A percentile compares a stretch with the other conserved stretches of the same genome.
Evolutionary conservation across 2,329 filamentous ascomycete genomes (phyloP).

Genomic region (Alternaria ethzedia): DNA sequence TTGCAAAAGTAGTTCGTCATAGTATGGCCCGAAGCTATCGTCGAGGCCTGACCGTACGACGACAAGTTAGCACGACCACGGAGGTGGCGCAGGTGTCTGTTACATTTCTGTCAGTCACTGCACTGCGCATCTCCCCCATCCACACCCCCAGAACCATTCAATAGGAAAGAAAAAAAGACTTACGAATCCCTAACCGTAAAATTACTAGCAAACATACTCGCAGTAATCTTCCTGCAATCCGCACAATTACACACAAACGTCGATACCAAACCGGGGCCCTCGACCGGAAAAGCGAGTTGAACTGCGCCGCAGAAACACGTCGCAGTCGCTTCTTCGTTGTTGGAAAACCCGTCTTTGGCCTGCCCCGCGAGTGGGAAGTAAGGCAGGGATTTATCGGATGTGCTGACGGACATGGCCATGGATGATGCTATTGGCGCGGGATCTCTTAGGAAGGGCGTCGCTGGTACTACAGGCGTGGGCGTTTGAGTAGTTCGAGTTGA

Average conservation of each 20-base stretch:
- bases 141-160: background rate
- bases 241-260: slow-evolving; percentile 66
- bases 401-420: slow-evolving; percentile 2
- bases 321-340: slow-evolving; percentile 30
- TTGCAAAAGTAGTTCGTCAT: slow-evolving; percentile 70
- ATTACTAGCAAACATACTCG: slow-evolving; percentile 65
- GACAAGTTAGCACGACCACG: slow-evolving; percentile 60
- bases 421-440: background rate
- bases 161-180: background rate
- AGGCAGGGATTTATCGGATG: slow-evolving; percentile 3
- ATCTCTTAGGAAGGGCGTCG: fast-evolving
- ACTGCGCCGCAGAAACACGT: slow-evolving; percentile 41
- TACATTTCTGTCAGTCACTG: background rate
- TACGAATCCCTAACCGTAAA: slow-evolving; percentile 57
- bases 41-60: slow-evolving; percentile 48
- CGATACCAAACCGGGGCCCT: slow-evolving; percentile 54
- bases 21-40: background rate
- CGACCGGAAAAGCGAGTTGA: slow-evolving; percentile 47
- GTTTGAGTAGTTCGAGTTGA: background rate
- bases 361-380: slow-evolving; percentile 27
- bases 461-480: background rate
- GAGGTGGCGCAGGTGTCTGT: slow-evolving; percentile 52
- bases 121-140: background rate
- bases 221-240: slow-evolving; percentile 68
- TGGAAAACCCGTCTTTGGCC: slow-evolving; percentile 30